phyloP scores from a whole-genome alignment of 2,329 filamentous ascomycete genomes.

The Albophoma yamanashiensis region DNA sequence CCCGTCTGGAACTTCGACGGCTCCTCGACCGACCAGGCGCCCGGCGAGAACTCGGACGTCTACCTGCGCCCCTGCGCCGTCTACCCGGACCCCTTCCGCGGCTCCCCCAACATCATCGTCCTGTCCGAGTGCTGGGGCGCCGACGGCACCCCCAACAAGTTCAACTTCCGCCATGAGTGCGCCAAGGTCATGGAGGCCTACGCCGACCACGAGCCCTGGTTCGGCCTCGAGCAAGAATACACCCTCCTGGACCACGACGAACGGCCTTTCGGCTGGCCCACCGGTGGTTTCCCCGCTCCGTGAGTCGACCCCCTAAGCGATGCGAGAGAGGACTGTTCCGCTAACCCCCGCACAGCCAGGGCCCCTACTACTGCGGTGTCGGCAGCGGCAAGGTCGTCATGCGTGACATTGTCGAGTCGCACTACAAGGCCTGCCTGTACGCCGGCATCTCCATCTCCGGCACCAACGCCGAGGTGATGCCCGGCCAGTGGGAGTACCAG shows the following conservation, averaged over 20 bases:
- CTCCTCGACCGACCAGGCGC: slow-evolving; percentile 85
- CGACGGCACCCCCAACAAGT: slow-evolving; percentile 94
- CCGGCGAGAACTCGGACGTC: slow-evolving; percentile 93
- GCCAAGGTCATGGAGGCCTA: slow-evolving; percentile 83
- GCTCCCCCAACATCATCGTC: slow-evolving; percentile 84
- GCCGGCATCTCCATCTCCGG: slow-evolving; percentile 89
- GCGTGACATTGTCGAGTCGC: slow-evolving; percentile 84
- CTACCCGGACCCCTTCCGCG: slow-evolving; percentile 87
- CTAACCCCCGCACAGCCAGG: slow-evolving; percentile 18
- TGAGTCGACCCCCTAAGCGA: slow-evolving; percentile 8
- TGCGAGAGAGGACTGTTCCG: not conserved
- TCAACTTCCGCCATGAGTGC: slow-evolving; percentile 92
- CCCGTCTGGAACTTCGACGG: slow-evolving; percentile 53
- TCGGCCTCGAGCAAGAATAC: slow-evolving; percentile 97
- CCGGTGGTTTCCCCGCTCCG: slow-evolving; percentile 77
- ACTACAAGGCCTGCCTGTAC: slow-evolving; percentile 61
- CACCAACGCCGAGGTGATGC: slow-evolving; percentile 86
- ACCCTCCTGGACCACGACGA: slow-evolving; percentile 65
- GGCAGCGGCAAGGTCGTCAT: slow-evolving; percentile 95
- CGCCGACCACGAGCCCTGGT: slow-evolving; percentile 81
- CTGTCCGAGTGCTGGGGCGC: slow-evolving; percentile 90
- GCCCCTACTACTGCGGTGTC: slow-evolving; percentile 66
- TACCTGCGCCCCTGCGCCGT: slow-evolving; percentile 86
- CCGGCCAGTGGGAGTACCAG: slow-evolving; percentile 94
- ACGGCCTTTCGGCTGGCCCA: slow-evolving; percentile 68